Percentiles rank a stretch among this genome's conserved stretches.
These are phyloP conservation scores for Coleophoma cylindrospora DNA, from an alignment of 2,329 filamentous ascomycete genomes.

Conservation along the genomic window DNA sequence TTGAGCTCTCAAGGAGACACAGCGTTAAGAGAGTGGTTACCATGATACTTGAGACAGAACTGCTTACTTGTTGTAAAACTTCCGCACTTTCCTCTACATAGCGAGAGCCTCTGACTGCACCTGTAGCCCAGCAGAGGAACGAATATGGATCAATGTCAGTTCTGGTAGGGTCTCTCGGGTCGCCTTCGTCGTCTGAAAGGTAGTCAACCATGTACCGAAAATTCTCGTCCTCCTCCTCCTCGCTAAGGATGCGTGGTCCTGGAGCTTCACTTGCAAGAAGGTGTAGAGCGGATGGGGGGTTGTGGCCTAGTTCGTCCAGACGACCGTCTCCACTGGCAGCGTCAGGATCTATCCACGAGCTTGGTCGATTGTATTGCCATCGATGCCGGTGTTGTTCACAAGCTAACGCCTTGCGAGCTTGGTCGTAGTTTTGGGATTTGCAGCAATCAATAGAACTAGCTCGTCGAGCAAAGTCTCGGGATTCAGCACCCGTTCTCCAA, in stretches of 20 bases:
- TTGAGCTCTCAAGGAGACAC: too few species aligned
- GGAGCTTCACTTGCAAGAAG: too few species aligned
- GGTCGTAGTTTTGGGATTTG: too few species aligned
- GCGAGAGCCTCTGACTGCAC: conserved; percentile 18
- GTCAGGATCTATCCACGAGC: conserved; percentile 24
- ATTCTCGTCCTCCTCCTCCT: conserved; percentile 11
- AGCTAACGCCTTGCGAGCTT: too few species aligned
- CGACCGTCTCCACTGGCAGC: background rate
- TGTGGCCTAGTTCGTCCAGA: too few species aligned
- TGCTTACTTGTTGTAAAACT: too few species aligned
- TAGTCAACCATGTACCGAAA: conserved; percentile 18
- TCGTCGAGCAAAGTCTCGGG: background rate
- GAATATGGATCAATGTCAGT: conserved; percentile 36
- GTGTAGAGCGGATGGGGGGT: too few species aligned
- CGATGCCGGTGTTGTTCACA: too few species aligned
- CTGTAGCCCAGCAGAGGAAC: conserved; percentile 34
- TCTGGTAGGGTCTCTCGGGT: conserved; percentile 15
- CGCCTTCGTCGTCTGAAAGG: conserved; percentile 37
- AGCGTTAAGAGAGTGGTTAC: too few species aligned
- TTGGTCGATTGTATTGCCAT: too few species aligned
- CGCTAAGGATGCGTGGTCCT: conserved; percentile 11
- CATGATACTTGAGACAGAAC: too few species aligned
- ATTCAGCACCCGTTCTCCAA: background rate
- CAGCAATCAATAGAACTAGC: too few species aligned
- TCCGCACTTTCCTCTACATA: conserved; percentile 2